Base-by-base conservation (phyloP, 2,329 filamentous ascomycete species). In the Trichoderma sp. region DNA sequence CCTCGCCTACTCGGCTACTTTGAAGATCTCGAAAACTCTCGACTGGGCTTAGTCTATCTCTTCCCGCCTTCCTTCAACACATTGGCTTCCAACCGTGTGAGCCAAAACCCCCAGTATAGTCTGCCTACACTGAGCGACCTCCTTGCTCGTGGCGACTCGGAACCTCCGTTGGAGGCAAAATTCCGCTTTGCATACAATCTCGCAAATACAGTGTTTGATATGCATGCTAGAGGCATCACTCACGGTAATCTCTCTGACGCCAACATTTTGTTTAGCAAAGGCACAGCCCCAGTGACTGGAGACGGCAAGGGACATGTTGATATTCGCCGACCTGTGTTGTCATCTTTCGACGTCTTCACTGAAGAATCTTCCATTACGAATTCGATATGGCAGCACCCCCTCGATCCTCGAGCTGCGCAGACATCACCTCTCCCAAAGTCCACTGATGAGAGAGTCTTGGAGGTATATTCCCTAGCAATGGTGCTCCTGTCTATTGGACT, bases 121-220 rank as follows among this genome's bases (percentile, higher is more conserved):
- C 76, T 89, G 4, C 85, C 83, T 55, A 87, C 87, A 0, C 77
- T 90, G 6, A 79, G 80, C 16, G 83, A 89, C 65, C 80, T 90
- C 13, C 81, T 90, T 0, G 79, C 79, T 2, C 77, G 81, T 18
- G 82, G 84, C 0, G 82, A 83, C 61, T 85, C 84, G 43, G 88
- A 91, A 74, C 91, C 90, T 0, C 86, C 87, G 43, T 82, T 94
- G 0, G 92, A 95, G 79, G 89, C 90, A 69, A 92, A 92, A 74
- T 94, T 93, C 74, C 86, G 89, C 16, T 83, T 95, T 61, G 91
- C 91, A 4, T 85, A 91, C 65, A 92, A 92, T 72, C 82, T 94
- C 3, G 87, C 87, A 37, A 90, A 89, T 71, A 91, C 91, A 4
- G 84, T 94, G 39, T 92, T 91, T 74, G 89, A 91, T 72, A 83